phyloP scores from a whole-genome alignment of 2,329 filamentous ascomycete species.

The Trichoderma polysporum region DNA sequence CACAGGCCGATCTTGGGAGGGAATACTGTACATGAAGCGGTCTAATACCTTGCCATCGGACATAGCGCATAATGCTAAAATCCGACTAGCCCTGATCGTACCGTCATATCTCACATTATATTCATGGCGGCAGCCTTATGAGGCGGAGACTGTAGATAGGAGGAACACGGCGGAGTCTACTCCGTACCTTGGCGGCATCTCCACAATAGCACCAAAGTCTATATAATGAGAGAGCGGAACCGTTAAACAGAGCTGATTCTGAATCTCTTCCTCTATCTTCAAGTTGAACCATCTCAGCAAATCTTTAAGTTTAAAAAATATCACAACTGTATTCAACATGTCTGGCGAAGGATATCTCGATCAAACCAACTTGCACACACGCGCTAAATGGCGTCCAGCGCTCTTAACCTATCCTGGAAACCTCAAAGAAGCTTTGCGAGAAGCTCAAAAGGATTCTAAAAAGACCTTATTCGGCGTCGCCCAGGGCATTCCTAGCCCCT shows the following conservation, averaged over 20 bases:
- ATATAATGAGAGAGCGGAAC: not conserved
- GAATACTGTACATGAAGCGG: not conserved
- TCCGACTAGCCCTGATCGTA: not conserved
- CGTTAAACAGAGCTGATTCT: not conserved
- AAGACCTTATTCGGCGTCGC: slow-evolving; percentile 6
- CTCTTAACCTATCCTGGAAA: slow-evolving; percentile 13
- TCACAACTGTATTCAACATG: not conserved
- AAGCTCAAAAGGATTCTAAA: slow-evolving; percentile 6
- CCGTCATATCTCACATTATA: not conserved
- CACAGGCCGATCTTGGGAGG: too few species aligned
- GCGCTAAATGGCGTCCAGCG: not conserved
- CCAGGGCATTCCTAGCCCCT: slow-evolving; percentile 3
- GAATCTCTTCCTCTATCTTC: not conserved
- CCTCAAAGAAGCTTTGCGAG: not conserved
- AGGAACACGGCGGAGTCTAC: not conserved
- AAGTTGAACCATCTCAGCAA: not conserved
- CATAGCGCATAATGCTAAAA: not conserved
- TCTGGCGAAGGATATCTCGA: slow-evolving; percentile 2
- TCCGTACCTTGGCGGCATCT: too few species aligned
- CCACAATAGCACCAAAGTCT: not conserved
- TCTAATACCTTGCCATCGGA: not conserved
- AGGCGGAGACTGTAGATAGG: not conserved
- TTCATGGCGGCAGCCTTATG: not conserved
- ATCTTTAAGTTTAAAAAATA: not conserved
- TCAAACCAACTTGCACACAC: not conserved